These are phyloP conservation scores for Cenchrus americanus DNA, from an alignment of 176 grass and related monocot species.

Conservation along the genomic window DNA sequence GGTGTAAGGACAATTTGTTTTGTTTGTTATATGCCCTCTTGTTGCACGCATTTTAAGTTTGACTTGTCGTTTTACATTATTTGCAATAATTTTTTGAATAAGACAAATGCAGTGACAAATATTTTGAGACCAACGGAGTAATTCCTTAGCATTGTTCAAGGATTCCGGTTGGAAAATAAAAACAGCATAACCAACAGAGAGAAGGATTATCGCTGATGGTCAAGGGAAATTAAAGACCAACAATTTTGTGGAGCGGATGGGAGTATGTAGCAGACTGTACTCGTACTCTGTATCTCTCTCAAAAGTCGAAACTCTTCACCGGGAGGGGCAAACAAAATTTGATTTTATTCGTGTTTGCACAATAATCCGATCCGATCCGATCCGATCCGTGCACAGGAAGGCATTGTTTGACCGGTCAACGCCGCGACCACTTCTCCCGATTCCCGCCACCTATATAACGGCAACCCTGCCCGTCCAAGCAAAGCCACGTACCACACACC, in stretches of 20 bases:
- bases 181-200: neutral
- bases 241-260: too few relatives aligned
- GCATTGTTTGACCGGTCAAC: constrained; percentile 43
- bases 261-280: too few relatives aligned
- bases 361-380: neutral
- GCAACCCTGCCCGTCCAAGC: neutral
- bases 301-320: neutral
- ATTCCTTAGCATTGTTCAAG: too few relatives aligned
- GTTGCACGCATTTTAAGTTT: too few relatives aligned
- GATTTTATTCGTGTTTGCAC: neutral
- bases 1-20: too few relatives aligned
- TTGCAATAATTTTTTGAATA: too few relatives aligned
- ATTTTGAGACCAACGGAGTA: too few relatives aligned
- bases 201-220: neutral
- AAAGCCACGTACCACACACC: neutral
- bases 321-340: neutral
- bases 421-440: constrained; percentile 38
- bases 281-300: neutral
- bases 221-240: neutral
- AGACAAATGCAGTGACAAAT: too few relatives aligned
- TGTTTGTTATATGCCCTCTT: too few relatives aligned
- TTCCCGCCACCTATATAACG: constrained; percentile 20
- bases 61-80: too few relatives aligned
- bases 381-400: neutral
- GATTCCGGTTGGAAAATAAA: neutral